Evolutionary conservation across 2,329 filamentous ascomycete genomes (phyloP).

Genomic region (Ploettnerulaceae sp.): DNA sequence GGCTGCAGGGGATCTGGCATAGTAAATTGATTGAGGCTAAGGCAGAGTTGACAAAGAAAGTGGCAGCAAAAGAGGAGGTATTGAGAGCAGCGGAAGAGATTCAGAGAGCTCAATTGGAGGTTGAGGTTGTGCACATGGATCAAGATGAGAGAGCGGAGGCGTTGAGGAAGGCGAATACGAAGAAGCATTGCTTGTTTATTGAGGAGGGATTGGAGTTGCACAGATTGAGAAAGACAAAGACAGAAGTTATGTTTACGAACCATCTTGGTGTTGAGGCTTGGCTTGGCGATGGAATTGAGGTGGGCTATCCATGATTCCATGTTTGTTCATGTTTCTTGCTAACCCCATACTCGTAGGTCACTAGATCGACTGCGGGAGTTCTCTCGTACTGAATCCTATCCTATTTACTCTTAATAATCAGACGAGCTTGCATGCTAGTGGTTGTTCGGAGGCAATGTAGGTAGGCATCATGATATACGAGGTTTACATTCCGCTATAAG

Average conservation of each 20-base stretch:
- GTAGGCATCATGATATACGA: no score
- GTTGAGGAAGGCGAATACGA: neutral
- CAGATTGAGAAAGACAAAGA: constrained; percentile 2
- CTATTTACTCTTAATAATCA: no score
- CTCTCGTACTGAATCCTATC: neutral
- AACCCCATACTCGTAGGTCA: neutral
- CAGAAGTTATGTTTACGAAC: constrained; percentile 6
- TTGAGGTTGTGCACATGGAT: neutral
- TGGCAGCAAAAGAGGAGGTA: neutral
- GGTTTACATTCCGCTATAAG: no score
- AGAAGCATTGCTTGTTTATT: neutral
- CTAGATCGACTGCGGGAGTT: neutral
- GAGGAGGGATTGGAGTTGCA: neutral
- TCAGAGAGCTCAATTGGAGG: neutral
- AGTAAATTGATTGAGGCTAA: neutral
- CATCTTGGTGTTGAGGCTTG: constrained; percentile 2
- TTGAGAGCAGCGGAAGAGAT: neutral
- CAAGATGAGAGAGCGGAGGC: neutral
- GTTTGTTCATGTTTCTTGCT: no score
- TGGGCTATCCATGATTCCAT: neutral
- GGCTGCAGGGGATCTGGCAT: constrained; percentile 4
- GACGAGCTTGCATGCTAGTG: no score
- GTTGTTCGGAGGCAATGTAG: no score
- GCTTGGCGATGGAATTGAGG: constrained; percentile 6
- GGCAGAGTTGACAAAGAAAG: neutral